These are phyloP conservation scores for Hirsutella rhossiliensis DNA, from an alignment of 2,329 filamentous ascomycete species.

Conservation along the genomic window DNA sequence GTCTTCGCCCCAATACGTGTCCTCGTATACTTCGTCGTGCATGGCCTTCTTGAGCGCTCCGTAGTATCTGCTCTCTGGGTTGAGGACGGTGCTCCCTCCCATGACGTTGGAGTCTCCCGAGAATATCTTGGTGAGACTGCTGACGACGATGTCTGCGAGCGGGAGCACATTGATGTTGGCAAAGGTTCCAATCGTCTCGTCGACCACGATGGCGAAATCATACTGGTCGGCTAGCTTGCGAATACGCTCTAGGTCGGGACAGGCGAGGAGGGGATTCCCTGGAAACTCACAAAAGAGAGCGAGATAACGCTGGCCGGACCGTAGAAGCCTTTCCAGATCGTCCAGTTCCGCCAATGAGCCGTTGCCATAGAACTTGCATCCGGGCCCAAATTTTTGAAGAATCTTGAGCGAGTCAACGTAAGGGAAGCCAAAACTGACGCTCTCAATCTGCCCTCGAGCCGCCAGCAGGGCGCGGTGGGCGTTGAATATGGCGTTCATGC, in stretches of 20 bases:
- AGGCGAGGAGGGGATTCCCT: constrained; percentile 76
- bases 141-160: constrained; percentile 83
- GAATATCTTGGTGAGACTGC: constrained; percentile 93
- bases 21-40: constrained; percentile 53
- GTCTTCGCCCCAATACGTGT: constrained; percentile 91
- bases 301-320: constrained; percentile 63
- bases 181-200: constrained; percentile 95
- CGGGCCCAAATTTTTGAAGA: constrained; percentile 85
- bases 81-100: constrained; percentile 65
- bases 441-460: constrained; percentile 53
- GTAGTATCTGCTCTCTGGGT: constrained; percentile 61
- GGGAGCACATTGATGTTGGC: constrained; percentile 90
- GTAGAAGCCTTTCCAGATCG: constrained; percentile 62
- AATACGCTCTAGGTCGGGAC: constrained; percentile 76
- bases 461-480: constrained; percentile 63
- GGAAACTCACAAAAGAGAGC: constrained; percentile 92
- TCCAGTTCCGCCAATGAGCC: constrained; percentile 69
- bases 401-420: constrained; percentile 97
- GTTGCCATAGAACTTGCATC: constrained; percentile 77
- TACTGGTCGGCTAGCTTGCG: constrained; percentile 67
- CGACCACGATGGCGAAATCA: constrained; percentile 81
- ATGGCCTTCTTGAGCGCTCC: constrained; percentile 53
- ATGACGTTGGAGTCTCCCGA: constrained; percentile 97
- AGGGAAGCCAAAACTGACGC: constrained; percentile 91
- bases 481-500: constrained; percentile 94